Conservation (phyloP, 2,329 filamentous ascomycete genomes). For the Xylariaceae sp. region DNA sequence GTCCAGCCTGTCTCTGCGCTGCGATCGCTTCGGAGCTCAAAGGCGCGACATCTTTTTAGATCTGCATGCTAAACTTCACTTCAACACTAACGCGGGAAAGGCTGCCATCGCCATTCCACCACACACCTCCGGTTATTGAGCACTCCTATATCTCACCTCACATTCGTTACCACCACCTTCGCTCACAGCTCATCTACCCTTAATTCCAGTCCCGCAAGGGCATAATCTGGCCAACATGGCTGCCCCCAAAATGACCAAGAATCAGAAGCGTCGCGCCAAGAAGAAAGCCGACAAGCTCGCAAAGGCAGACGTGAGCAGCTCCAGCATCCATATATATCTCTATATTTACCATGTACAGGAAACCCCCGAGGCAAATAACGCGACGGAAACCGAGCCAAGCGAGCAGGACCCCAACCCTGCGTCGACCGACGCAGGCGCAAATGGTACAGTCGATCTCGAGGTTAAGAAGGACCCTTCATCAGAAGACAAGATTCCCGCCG, state of each 20-base stretch:
- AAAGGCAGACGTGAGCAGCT: constrained; percentile 50
- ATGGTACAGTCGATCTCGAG: constrained; percentile 36
- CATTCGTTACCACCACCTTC: not conserved
- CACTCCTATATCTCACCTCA: not conserved
- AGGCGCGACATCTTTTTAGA: no score
- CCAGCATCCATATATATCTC: not conserved
- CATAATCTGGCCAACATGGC: constrained; percentile 50
- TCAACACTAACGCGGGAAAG: no score
- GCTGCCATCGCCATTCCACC: not conserved
- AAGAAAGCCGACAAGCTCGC: constrained; percentile 88
- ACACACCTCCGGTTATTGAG: not conserved
- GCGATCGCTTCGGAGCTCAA: no score
- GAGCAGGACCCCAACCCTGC: constrained; percentile 27
- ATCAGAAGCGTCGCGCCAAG: constrained; percentile 87
- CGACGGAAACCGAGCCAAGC: constrained; percentile 34
- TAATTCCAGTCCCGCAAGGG: constrained; percentile 17
- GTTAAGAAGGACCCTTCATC: constrained; percentile 40
- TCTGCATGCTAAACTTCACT: no score
- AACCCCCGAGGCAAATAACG: constrained; percentile 24
- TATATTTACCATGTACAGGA: constrained; percentile 19
- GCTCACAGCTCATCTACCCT: not conserved
- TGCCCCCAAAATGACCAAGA: constrained; percentile 79
- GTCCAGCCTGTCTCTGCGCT: no score
- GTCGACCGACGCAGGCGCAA: constrained; percentile 28
- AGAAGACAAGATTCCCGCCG: constrained; percentile 37